Percentiles rank a stretch among this genome's conserved stretches.
phyloP scores from a whole-genome alignment of 108 stramenopile genomes.

The Pseudonitzschia delicatissima region DNA sequence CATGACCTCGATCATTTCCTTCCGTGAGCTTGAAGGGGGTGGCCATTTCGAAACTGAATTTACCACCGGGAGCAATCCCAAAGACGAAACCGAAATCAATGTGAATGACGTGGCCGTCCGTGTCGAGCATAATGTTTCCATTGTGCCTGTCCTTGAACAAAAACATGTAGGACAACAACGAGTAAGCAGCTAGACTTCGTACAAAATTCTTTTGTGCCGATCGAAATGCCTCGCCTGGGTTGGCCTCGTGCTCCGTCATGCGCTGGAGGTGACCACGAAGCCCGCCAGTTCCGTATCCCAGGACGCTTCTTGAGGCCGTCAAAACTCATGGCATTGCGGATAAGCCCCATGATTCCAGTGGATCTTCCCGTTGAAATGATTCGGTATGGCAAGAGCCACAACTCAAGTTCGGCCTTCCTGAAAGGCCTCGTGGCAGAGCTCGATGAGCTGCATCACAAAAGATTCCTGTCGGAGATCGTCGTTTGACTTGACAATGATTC shows the following conservation, averaged over 20 bases:
- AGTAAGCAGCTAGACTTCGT: slow-evolving; percentile 93
- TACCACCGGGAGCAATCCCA: slow-evolving; percentile 93
- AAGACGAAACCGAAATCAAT: slow-evolving; percentile 99
- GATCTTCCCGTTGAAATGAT: slow-evolving; percentile 90
- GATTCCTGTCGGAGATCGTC: slow-evolving; percentile 98
- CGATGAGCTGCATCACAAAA: slow-evolving; percentile 93
- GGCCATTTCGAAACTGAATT: slow-evolving; percentile 90
- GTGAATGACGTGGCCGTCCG: slow-evolving; percentile 96
- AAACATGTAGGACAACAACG: slow-evolving; percentile 93
- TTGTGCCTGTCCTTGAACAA: slow-evolving; percentile 98
- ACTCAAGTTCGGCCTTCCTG: slow-evolving; percentile 79
- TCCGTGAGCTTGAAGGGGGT: slow-evolving; percentile 98
- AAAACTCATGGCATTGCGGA: slow-evolving; percentile 90
- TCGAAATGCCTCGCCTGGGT: slow-evolving; percentile 76
- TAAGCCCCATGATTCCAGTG: slow-evolving; percentile 91
- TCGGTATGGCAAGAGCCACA: slow-evolving; percentile 92
- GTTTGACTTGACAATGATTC: slow-evolving; percentile 97
- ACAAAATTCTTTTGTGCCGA: slow-evolving; percentile 84
- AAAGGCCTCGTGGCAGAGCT: slow-evolving; percentile 90
- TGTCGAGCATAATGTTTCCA: slow-evolving; percentile 94
- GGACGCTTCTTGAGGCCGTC: slow-evolving; percentile 95
- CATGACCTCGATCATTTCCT: slow-evolving; percentile 95
- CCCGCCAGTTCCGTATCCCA: slow-evolving; percentile 79
- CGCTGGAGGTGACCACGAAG: slow-evolving; percentile 69
- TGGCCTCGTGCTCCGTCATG: slow-evolving; percentile 82